These are phyloP conservation scores for Thelonectria blattea DNA, from an alignment of 2,329 filamentous ascomycete genomes.

Conservation along the genomic window DNA sequence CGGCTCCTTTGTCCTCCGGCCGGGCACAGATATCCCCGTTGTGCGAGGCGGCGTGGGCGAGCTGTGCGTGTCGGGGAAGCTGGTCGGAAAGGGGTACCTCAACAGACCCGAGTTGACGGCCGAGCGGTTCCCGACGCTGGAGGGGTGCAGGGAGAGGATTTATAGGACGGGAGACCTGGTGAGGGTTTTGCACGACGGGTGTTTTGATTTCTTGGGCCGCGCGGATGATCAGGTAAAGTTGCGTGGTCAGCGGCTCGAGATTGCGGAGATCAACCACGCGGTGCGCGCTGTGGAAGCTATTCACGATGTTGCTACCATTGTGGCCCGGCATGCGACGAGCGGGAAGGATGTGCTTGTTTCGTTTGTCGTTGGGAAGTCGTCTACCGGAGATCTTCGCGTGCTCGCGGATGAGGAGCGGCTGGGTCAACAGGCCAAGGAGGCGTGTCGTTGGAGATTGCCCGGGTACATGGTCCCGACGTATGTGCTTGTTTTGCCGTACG, in stretches of 20 bases:
- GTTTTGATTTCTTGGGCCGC: slow-evolving; percentile 86
- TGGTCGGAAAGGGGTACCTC: slow-evolving; percentile 90
- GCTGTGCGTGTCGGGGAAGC: slow-evolving; percentile 83
- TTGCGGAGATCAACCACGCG: slow-evolving; percentile 88
- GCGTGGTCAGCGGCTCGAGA: slow-evolving; percentile 85
- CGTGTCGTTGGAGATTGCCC: slow-evolving; percentile 74
- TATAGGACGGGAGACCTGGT: slow-evolving; percentile 93
- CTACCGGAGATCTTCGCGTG: slow-evolving; percentile 27
- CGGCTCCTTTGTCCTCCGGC: slow-evolving; percentile 77
- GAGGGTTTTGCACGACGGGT: slow-evolving; percentile 77
- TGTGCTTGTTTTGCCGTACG: slow-evolving; percentile 70
- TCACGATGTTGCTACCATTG: slow-evolving; percentile 76
- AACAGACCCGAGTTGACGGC: slow-evolving; percentile 78
- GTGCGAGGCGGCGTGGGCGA: slow-evolving; percentile 82
- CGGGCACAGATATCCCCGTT: slow-evolving; percentile 73
- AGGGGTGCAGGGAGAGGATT: slow-evolving; percentile 63
- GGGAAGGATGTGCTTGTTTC: slow-evolving; percentile 84
- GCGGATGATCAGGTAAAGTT: slow-evolving; percentile 93
- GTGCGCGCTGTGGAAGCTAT: slow-evolving; percentile 67
- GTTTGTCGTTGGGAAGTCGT: slow-evolving; percentile 59
- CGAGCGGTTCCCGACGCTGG: slow-evolving; percentile 75
- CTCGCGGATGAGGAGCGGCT: slow-evolving; percentile 45
- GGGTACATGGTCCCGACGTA: slow-evolving; percentile 93
- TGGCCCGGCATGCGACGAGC: slow-evolving; percentile 71
- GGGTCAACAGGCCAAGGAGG: slow-evolving; percentile 56